phyloP scores from a whole-genome alignment of 371 early-diverging fungal genomes.

The Syncephalis plumigaleata region DNA sequence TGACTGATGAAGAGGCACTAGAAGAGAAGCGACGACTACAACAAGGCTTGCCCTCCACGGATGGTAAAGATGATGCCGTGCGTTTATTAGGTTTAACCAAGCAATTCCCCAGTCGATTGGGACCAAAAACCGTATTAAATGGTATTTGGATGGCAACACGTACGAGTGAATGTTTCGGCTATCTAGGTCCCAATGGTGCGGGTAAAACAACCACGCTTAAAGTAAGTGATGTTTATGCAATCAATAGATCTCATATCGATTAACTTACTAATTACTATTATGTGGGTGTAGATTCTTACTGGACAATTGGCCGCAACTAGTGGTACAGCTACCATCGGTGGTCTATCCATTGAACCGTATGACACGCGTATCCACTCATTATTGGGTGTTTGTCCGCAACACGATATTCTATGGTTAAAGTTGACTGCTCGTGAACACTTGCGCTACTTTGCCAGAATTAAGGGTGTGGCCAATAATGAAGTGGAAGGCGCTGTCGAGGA shows the following conservation, averaged over 20 bases:
- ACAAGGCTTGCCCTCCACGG: constrained; percentile 1
- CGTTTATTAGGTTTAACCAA: constrained; percentile 14
- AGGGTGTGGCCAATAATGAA: constrained; percentile 12
- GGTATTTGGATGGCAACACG: no score
- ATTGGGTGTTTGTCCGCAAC: constrained; percentile 31
- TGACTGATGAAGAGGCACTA: constrained; percentile 11
- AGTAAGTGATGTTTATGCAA: constrained; percentile 35
- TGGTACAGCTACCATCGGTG: constrained; percentile 33
- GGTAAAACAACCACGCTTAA: constrained; percentile 36
- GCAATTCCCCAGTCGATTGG: constrained; percentile 1
- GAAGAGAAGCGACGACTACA: constrained; percentile 12
- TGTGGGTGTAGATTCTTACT: no score
- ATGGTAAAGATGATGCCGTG: constrained; percentile 14
- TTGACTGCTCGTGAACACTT: constrained; percentile 25
- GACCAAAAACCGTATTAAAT: no score
- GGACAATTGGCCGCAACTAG: constrained; percentile 12
- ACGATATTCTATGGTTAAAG: constrained; percentile 23
- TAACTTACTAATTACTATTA: no score
- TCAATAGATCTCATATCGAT: constrained; percentile 1
- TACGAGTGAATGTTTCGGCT: constrained; percentile 26
- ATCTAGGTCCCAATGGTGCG: constrained; percentile 32
- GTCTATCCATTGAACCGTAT: constrained; percentile 15
- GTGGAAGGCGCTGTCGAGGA: constrained; percentile 7
- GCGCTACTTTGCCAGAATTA: constrained; percentile 18
- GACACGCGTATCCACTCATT: constrained; percentile 12